Base-by-base conservation (phyloP, 768 basidiomycete genomes). In the Sarcomyxa edulis region DNA sequence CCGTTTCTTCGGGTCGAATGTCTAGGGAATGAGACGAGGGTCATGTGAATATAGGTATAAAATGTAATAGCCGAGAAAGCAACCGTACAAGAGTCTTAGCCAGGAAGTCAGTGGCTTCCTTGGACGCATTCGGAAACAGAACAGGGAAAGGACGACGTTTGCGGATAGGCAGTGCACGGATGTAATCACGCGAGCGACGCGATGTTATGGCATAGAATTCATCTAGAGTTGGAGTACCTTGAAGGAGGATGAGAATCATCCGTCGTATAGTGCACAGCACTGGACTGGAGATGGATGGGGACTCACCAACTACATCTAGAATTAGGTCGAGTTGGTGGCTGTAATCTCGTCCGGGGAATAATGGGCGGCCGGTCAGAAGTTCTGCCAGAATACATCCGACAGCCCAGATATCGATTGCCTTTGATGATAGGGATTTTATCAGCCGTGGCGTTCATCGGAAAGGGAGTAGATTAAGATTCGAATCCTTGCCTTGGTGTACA, bases 191-290 rank as follows among this genome's bases (percentile, higher is more conserved):
- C 37, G 87, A 91, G 34, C 89, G 71, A 33, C 80, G 72, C 4
- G 84, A 86, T 2, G 87, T 90, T 59, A 94, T 93, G 25, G 85
- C 79, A 61, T 92, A 86, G 58, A 91, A 93, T 54, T 94, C 92
- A 44, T 93, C 91, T 32, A 93, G 69, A 25, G 82, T 84, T 1
- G 91, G 90, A 1, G 90, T 95, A 32, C 81, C 76, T 76, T 43
- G 32, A 35, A 20, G n/a, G n/a, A n/a, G n/a, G n/a, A n/a, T n/a
- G n/a, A n/a, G n/a, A n/a, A n/a, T n/a, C n/a, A n/a, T 30, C 28
- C 28, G 12, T n/a, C 16, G 23, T 16, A 43, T 15, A 21, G 29
- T 21, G 28, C 12, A 23, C 21, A 31, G 21, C 4, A n/a, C 20
- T 45, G 14, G 6, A 26, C 23, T n/a, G n/a, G 31, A 39, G 18